Base-by-base conservation (phyloP, 257 asterid genomes). In the Forsythia viridissima region DNA sequence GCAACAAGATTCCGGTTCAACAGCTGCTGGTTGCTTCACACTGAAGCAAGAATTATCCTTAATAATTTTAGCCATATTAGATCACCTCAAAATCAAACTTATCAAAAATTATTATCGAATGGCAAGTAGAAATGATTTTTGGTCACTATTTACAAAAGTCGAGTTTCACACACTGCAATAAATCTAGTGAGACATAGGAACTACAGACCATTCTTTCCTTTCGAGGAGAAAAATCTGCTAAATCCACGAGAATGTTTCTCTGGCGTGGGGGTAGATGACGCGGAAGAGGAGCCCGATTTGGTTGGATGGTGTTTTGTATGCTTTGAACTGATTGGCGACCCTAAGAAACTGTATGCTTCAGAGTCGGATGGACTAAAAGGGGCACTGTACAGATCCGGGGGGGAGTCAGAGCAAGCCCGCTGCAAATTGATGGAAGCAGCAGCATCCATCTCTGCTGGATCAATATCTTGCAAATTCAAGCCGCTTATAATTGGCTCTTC, bases 151-250 rank as follows among this genome's bases (percentile, higher is more conserved):
- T 90, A 86, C 90, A 82, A 44, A 78, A 69, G 59, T 81, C 69
- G 59, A 46, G 71, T 30, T 55, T 70, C 76, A 81, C 71, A 77
- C 0, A 55, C 70, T 61, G 70, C 83, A 84, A 75, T 41, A 34
- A 71, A 74, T 42, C 78, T 42, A 30, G 68, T 43, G 38, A 78
- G 78, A 38, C 63, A 80, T 82, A 82, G 3, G 52, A n/a, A 83
- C 87, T 92, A 75, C 80, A 77, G 71, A 55, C 89, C 85, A 39
- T 48, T 78, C 87, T 89, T 92, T 43, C 83, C 85, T 82, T 91
- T 92, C 0, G 97, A 80, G 43, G 98, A 90, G 84, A 94, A 94
- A 90, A 92, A 94, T 86, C 97, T 85, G 90, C 91, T 92, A 67
- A 94, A 79, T 70, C 93, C 97, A 75, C 94, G 95, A 34, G 87